phyloP scores from a whole-genome alignment of 2,329 filamentous ascomycete genomes.

The Anisogramma anomala region DNA sequence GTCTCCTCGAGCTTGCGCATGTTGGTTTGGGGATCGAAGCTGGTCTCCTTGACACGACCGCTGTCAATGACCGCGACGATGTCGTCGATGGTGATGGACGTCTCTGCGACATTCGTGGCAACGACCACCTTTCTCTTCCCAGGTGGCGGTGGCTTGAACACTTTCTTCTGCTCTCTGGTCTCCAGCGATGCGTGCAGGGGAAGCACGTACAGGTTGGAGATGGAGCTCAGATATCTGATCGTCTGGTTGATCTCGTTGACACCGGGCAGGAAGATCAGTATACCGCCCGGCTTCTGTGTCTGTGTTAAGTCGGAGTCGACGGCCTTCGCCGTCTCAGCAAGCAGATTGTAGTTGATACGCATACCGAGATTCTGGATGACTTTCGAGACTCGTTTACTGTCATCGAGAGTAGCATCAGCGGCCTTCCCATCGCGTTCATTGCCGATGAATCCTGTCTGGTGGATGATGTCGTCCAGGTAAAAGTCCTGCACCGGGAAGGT shows the following conservation, averaged over 20 bases:
- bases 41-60: conserved; percentile 91
- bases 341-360: conserved; percentile 83
- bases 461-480: conserved; percentile 79
- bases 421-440: conserved; percentile 32
- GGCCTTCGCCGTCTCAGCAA: conserved; percentile 64
- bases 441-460: conserved; percentile 58
- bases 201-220: conserved; percentile 58
- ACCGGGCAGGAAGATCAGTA: conserved; percentile 91
- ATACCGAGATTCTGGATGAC: conserved; percentile 62
- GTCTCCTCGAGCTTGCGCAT: conserved; percentile 91
- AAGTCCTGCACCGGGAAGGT: conserved; percentile 85
- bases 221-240: conserved; percentile 53
- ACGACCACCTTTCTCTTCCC: conserved; percentile 88
- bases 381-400: conserved; percentile 41
- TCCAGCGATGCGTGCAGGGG: conserved; percentile 88
- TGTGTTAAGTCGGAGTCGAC: conserved; percentile 66
- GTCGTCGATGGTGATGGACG: conserved; percentile 96
- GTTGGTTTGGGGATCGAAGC: conserved; percentile 81
- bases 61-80: conserved; percentile 93
- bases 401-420: conserved; percentile 32
- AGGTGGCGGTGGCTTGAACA: conserved; percentile 64
- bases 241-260: conserved; percentile 83
- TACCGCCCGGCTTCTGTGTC: conserved; percentile 63
- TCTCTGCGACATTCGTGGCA: conserved; percentile 94
- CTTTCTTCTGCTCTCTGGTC: conserved; percentile 74